Conservation (phyloP, 768 basidiomycete genomes). For the Lactarius psammicola region DNA sequence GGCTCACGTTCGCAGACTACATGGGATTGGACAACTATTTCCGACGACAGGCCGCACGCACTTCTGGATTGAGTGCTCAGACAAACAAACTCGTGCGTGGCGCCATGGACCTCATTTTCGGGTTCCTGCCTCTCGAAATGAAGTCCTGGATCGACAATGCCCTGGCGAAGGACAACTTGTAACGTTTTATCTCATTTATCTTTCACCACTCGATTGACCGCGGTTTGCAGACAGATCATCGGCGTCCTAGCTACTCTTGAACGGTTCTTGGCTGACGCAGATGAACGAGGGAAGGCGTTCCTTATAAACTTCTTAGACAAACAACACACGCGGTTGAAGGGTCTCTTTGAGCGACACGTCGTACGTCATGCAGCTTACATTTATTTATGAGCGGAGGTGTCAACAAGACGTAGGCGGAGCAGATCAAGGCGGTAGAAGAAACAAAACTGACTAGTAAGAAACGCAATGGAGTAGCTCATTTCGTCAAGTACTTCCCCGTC, state of each 20-base stretch:
- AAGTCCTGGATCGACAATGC: slow-evolving; percentile 83
- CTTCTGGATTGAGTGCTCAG: slow-evolving; percentile 59
- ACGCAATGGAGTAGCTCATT: slow-evolving; percentile 86
- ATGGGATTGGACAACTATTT: slow-evolving; percentile 94
- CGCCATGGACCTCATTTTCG: slow-evolving; percentile 94
- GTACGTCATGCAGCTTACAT: slow-evolving; percentile 41
- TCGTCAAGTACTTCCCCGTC: slow-evolving; percentile 88
- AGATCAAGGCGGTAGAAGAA: slow-evolving; percentile 84
- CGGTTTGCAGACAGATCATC: slow-evolving; percentile 65
- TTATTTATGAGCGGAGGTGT: slow-evolving; percentile 6
- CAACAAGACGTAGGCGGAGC: slow-evolving; percentile 58
- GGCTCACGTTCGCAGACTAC: slow-evolving; percentile 92
- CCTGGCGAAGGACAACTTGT: slow-evolving; percentile 75
- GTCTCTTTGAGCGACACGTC: slow-evolving; percentile 73
- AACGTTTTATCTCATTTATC: slow-evolving; percentile 27
- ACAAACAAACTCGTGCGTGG: slow-evolving; percentile 81
- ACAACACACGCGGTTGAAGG: slow-evolving; percentile 74
- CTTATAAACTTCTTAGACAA: slow-evolving; percentile 71
- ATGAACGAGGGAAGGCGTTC: slow-evolving; percentile 77
- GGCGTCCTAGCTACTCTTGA: slow-evolving; percentile 81
- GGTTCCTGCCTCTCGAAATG: slow-evolving; percentile 81
- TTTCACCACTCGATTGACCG: neutral
- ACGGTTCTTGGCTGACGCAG: slow-evolving; percentile 69
- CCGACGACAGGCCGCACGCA: slow-evolving; percentile 81
- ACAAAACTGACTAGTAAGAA: slow-evolving; percentile 92